Percentiles rank a stretch among this genome's conserved stretches.
These are phyloP conservation scores for Aplosporella prunicola DNA, from an alignment of 2,329 filamentous ascomycete species.

Conservation along the genomic window DNA sequence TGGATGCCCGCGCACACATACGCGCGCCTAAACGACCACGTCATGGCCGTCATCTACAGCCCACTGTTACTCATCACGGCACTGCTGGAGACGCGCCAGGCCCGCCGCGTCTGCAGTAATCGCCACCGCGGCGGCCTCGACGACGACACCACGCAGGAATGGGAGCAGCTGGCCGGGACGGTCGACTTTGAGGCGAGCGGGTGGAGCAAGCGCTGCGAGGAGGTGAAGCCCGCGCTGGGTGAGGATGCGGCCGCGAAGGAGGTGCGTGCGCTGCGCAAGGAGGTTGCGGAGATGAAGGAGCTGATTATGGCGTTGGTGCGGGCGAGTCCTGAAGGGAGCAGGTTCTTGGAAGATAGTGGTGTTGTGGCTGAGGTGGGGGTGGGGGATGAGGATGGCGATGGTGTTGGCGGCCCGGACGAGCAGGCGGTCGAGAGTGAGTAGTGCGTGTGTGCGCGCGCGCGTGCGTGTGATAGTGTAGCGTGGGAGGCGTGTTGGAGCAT, in stretches of 20 bases:
- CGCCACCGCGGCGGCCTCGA: conserved; percentile 74
- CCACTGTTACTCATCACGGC: conserved; percentile 75
- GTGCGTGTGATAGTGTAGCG: too few species aligned
- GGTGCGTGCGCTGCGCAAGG: conserved; percentile 33
- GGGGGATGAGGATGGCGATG: too few species aligned
- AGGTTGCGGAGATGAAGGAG: conserved; percentile 44
- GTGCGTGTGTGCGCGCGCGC: too few species aligned
- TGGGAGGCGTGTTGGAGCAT: too few species aligned
- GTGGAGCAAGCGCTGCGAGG: conserved; percentile 71
- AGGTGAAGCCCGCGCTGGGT: conserved; percentile 72
- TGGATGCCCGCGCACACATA: conserved; percentile 73
- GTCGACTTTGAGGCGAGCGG: conserved; percentile 75
- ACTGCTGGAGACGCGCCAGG: conserved; percentile 39
- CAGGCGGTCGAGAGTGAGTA: too few species aligned
- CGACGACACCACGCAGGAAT: conserved; percentile 81
- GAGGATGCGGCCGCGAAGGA: conserved; percentile 69
- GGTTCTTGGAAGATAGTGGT: too few species aligned
- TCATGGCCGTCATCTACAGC: conserved; percentile 80
- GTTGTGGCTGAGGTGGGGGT: too few species aligned
- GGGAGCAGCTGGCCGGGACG: conserved; percentile 70
- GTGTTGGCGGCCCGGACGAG: too few species aligned
- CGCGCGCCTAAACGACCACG: conserved; percentile 72
- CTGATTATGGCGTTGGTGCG: conserved; percentile 50
- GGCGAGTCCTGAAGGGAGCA: too few species aligned
- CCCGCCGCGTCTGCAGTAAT: conserved; percentile 58